A percentile compares a stretch with the other conserved stretches of the same genome.
Conservation (phyloP, 2,329 filamentous ascomycete genomes). For the Dryadomyces quercus-mongolicae region DNA sequence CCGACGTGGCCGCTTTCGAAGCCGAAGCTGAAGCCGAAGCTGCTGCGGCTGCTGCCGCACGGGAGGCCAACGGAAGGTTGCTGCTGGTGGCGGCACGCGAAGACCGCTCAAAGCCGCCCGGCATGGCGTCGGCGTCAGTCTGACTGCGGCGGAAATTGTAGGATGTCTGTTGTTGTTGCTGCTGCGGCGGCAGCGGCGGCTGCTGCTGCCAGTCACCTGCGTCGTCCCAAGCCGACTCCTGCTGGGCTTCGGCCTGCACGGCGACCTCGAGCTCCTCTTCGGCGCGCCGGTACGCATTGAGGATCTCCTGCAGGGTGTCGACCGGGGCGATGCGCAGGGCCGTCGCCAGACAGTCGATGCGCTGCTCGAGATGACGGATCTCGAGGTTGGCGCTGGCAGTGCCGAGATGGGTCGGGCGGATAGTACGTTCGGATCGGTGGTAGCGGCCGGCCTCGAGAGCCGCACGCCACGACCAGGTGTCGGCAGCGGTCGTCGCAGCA, state of each 20-base stretch:
- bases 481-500: constrained; percentile 22
- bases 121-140: constrained; percentile 22
- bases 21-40: neutral
- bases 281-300: constrained; percentile 63
- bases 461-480: constrained; percentile 68
- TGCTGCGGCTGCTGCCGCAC: constrained; percentile 5
- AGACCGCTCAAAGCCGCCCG: constrained; percentile 35
- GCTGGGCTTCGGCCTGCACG: constrained; percentile 52
- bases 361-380: constrained; percentile 65
- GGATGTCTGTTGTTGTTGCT: neutral
- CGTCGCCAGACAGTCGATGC: constrained; percentile 67
- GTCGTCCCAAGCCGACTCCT: constrained; percentile 60
- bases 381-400: constrained; percentile 46
- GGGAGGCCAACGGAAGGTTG: constrained; percentile 6
- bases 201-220: constrained; percentile 36
- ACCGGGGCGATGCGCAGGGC: constrained; percentile 64
- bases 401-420: constrained; percentile 46
- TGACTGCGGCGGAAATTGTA: neutral
- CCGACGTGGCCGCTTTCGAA: constrained; percentile 15
- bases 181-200: neutral
- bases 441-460: constrained; percentile 70
- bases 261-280: constrained; percentile 64
- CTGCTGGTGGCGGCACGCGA: neutral
- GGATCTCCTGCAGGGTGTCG: constrained; percentile 58
- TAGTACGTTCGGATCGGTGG: constrained; percentile 39